Percentiles rank a stretch among this genome's conserved stretches.
Evolutionary conservation across 805 yeast species (phyloP).

Genomic region (Danielozyma ontarioensis): DNA sequence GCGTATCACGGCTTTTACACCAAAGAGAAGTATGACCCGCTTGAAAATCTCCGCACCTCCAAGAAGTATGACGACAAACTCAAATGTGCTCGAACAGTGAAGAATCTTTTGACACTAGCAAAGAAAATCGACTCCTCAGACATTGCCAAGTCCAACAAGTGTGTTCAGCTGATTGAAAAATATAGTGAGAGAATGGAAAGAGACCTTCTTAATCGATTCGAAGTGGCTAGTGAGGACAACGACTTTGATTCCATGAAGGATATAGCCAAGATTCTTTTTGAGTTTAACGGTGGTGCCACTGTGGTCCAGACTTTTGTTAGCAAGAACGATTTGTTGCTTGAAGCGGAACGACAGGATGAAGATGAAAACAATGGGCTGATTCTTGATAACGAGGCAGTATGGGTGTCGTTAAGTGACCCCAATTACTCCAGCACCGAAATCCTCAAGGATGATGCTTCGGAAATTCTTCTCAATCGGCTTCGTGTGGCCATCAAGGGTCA

Average conservation of each 20-base stretch:
- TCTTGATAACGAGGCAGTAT: constrained; percentile 43
- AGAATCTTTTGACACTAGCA: constrained; percentile 60
- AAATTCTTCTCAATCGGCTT: constrained; percentile 46
- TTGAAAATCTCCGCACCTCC: constrained; percentile 54
- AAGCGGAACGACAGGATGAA: constrained; percentile 28
- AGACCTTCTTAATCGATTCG: constrained; percentile 63
- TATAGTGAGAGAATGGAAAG: constrained; percentile 76
- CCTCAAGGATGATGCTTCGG: constrained; percentile 49
- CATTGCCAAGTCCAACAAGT: constrained; percentile 37
- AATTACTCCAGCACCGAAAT: constrained; percentile 33
- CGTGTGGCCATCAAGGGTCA: constrained; percentile 62
- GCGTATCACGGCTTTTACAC: constrained; percentile 74
- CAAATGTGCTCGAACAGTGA: constrained; percentile 64
- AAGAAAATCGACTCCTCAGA: constrained; percentile 56
- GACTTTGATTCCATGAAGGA: constrained; percentile 71
- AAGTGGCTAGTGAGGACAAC: constrained; percentile 64
- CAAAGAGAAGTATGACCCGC: constrained; percentile 47
- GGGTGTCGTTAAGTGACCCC: constrained; percentile 62
- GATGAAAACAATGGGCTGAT: constrained; percentile 28
- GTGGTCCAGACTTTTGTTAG: constrained; percentile 79
- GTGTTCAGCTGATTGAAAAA: constrained; percentile 49
- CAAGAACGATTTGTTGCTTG: constrained; percentile 67
- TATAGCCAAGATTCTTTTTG: constrained; percentile 66
- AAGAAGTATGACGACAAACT: constrained; percentile 45
- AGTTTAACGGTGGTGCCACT: constrained; percentile 79